phyloP scores from a whole-genome alignment of 345 rosid species.

The Kandelia obovata region DNA sequence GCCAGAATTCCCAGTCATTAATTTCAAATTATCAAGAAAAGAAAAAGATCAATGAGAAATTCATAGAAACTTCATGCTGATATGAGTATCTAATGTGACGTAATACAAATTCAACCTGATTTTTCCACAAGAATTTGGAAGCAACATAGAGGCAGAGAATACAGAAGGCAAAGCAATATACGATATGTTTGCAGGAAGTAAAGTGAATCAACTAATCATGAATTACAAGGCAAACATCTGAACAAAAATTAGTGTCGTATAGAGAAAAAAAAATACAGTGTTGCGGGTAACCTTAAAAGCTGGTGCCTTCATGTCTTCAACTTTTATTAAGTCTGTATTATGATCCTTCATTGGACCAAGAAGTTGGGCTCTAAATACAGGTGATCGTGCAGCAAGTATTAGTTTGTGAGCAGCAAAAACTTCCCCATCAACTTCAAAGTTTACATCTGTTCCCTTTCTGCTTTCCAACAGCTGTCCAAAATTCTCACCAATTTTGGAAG shows the following conservation, averaged over 20 bases:
- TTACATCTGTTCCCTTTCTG: constrained; percentile 52
- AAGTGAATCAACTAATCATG: not conserved
- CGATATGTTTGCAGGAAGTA: too few species aligned
- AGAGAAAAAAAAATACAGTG: not conserved
- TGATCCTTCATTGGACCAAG: constrained; percentile 64
- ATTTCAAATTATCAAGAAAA: too few species aligned
- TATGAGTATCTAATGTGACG: too few species aligned
- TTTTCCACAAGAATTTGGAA: too few species aligned
- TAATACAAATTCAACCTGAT: too few species aligned
- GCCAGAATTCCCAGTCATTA: too few species aligned
- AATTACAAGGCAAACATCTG: not conserved
- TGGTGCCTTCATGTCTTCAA: constrained; percentile 64
- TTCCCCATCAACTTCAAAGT: constrained; percentile 63
- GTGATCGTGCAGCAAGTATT: constrained; percentile 73
- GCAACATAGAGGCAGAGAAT: not conserved
- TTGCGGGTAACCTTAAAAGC: constrained; percentile 53
- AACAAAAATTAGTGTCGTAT: not conserved
- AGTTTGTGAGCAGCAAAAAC: constrained; percentile 61
- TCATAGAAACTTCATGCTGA: too few species aligned
- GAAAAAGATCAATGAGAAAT: too few species aligned
- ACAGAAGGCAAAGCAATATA: not conserved
- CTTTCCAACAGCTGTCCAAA: constrained; percentile 60
- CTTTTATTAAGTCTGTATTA: constrained; percentile 41
- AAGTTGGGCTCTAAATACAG: constrained; percentile 79
- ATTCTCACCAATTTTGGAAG: constrained; percentile 52